Evolutionary conservation across 208 protist species (phyloP).

Genomic region (Trypanosoma lewisi): DNA sequence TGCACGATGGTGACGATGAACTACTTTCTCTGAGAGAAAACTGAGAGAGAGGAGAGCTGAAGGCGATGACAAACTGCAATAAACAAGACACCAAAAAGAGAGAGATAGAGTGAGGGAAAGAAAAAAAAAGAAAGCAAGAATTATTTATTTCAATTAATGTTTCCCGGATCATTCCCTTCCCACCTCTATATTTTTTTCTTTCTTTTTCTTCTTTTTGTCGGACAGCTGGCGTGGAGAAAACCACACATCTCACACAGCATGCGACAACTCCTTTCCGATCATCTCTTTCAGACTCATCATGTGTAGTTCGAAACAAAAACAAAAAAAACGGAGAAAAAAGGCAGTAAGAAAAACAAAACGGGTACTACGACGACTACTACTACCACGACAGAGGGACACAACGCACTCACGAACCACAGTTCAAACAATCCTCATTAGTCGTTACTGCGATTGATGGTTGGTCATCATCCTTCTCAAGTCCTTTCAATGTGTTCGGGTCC

Average conservation of each 20-base stretch:
- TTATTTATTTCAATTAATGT: too few relatives aligned
- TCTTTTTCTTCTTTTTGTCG: too few relatives aligned
- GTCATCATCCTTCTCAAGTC: constrained; percentile 45
- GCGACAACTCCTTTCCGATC: neutral
- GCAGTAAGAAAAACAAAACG: neutral
- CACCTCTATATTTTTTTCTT: too few relatives aligned
- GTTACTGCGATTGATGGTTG: constrained; percentile 7
- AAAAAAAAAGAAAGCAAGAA: neutral
- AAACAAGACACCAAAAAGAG: neutral
- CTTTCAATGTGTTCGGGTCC: constrained; percentile 86
- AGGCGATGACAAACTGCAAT: too few relatives aligned
- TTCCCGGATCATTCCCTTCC: too few relatives aligned
- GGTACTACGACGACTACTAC: too few relatives aligned
- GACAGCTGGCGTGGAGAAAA: neutral
- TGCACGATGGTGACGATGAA: too few relatives aligned
- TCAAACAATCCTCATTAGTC: constrained; percentile 79
- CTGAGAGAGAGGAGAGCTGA: too few relatives aligned
- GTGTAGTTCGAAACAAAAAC: too few relatives aligned
- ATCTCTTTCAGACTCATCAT: too few relatives aligned
- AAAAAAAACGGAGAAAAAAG: neutral
- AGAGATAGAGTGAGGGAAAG: neutral
- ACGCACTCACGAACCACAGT: constrained; percentile 72
- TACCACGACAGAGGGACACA: neutral
- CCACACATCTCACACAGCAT: neutral
- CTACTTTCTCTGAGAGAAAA: too few relatives aligned